These are phyloP conservation scores for Cymbopogon citratus DNA, from an alignment of 176 grass and related monocot species.

Conservation along the genomic window DNA sequence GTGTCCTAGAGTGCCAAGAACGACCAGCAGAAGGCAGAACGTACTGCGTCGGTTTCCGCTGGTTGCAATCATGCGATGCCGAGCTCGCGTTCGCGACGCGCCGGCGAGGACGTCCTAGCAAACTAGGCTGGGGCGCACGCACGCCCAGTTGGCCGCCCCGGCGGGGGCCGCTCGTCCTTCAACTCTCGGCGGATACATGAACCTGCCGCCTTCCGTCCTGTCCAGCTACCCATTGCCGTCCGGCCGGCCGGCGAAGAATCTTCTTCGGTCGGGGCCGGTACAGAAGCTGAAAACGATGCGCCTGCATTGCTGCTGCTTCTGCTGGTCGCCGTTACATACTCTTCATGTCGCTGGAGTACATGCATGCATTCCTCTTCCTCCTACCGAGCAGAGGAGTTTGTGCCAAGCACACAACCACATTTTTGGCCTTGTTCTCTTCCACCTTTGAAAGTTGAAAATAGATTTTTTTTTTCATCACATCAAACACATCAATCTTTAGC, in stretches of 20 bases:
- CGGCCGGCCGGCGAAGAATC: conserved; percentile 11
- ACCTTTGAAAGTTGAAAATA: too few species aligned
- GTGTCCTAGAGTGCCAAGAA: too few species aligned
- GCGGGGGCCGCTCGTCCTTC: background rate
- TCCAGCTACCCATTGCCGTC: background rate
- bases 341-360: background rate
- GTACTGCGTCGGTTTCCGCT: background rate
- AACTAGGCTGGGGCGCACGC: background rate
- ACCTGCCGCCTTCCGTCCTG: conserved; percentile 23
- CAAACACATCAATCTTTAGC: too few species aligned
- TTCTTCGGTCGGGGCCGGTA: background rate
- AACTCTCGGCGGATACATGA: conserved; percentile 15
- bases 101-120: conserved; percentile 13
- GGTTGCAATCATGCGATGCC: background rate
- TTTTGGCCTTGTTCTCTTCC: too few species aligned
- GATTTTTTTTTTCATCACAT: too few species aligned
- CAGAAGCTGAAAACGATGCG: background rate
- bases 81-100: background rate
- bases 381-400: background rate
- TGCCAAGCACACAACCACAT: background rate
- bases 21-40: too few species aligned
- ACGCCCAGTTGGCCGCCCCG: background rate
- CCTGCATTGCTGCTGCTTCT: background rate
- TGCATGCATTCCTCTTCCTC: background rate
- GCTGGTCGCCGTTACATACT: background rate